Percentiles rank a stretch among this genome's conserved stretches.
These are phyloP conservation scores for Lepidium didymum DNA, from an alignment of 345 rosid species.

Conservation along the genomic window DNA sequence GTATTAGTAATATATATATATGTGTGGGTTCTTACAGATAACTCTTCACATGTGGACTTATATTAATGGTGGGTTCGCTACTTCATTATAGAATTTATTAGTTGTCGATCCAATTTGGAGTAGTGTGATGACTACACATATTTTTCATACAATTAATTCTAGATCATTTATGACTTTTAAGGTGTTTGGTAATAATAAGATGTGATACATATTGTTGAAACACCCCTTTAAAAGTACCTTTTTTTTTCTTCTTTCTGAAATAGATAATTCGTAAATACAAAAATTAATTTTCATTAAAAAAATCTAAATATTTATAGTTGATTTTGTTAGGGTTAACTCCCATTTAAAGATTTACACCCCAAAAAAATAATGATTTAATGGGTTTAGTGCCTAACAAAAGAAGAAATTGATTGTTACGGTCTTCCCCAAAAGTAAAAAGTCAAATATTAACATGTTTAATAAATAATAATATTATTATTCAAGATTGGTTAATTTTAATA, in stretches of 20 bases:
- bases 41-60: background rate
- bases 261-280: background rate
- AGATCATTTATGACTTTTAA: background rate
- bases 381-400: background rate
- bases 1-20: too few relatives aligned
- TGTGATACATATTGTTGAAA: background rate
- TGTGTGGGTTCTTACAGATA: too few relatives aligned
- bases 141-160: background rate
- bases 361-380: background rate
- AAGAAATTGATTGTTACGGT: background rate
- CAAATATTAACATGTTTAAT: background rate
- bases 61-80: background rate
- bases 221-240: background rate
- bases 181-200: background rate
- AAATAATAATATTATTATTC: background rate
- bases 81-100: background rate
- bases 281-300: background rate
- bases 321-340: background rate
- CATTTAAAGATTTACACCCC: background rate
- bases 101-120: background rate
- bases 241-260: background rate
- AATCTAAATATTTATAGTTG: too few relatives aligned
- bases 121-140: background rate
- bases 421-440: background rate
- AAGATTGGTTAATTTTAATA: background rate